Percentiles rank a stretch among this genome's conserved stretches.
These are phyloP conservation scores for Trametes sp. DNA, from an alignment of 1,284 basidiomycete species.

Conservation along the genomic window DNA sequence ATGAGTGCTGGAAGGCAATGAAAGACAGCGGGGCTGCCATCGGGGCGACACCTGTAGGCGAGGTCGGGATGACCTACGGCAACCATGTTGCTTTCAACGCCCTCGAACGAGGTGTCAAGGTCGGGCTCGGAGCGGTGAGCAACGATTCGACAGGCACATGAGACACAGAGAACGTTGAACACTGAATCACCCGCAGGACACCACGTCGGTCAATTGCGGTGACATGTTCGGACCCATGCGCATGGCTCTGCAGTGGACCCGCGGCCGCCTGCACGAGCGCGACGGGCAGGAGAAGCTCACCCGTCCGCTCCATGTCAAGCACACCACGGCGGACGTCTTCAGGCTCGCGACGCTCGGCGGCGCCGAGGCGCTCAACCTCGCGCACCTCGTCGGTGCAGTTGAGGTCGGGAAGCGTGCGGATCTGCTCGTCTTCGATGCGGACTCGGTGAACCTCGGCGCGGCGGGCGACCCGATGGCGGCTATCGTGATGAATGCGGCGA, in stretches of 20 bases:
- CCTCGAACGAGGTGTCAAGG: constrained; percentile 42
- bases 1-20: constrained; percentile 41
- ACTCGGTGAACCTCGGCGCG: constrained; percentile 41
- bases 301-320: constrained; percentile 38
- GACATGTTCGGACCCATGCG: constrained; percentile 47
- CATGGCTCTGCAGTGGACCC: constrained; percentile 40
- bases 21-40: constrained; percentile 41
- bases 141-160: background rate
- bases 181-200: constrained; percentile 31
- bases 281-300: constrained; percentile 28
- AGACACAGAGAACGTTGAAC: background rate
- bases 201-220: constrained; percentile 41
- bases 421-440: constrained; percentile 41
- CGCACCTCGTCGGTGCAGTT: constrained; percentile 40
- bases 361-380: constrained; percentile 41
- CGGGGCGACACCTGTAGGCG: constrained; percentile 43
- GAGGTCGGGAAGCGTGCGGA: constrained; percentile 46
- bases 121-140: constrained; percentile 42
- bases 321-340: constrained; percentile 41
- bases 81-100: constrained; percentile 42
- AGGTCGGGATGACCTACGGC: constrained; percentile 46
- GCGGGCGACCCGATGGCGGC: constrained; percentile 40
- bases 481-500: constrained; percentile 42
- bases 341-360: constrained; percentile 44
- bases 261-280: constrained; percentile 38